phyloP scores from a whole-genome alignment of 1,284 basidiomycete genomes.

The Tilletiaria anomala region DNA sequence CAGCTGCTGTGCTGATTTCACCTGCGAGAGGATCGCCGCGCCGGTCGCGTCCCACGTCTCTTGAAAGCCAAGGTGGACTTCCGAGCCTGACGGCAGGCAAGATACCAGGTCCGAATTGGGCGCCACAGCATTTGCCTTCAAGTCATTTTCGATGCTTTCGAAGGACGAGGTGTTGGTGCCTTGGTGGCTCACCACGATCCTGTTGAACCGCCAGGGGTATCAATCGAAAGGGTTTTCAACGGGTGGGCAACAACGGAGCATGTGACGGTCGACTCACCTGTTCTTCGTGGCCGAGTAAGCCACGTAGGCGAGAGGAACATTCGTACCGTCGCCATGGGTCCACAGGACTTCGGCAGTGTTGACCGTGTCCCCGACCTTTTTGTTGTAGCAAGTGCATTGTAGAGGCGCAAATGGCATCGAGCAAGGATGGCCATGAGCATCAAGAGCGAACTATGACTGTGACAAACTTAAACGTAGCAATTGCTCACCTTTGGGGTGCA shows the following conservation, averaged over 20 bases:
- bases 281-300: slow-evolving; percentile 17
- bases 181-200: slow-evolving; percentile 19
- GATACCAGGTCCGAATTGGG: slow-evolving; percentile 11
- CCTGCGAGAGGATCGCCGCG: slow-evolving; percentile 11
- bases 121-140: slow-evolving; percentile 8
- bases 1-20: slow-evolving; percentile 12
- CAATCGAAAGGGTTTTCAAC: too few relatives aligned
- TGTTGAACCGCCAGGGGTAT: too few relatives aligned
- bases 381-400: too few relatives aligned
- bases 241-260: too few relatives aligned
- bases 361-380: slow-evolving; percentile 9
- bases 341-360: slow-evolving; percentile 20
- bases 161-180: slow-evolving; percentile 20
- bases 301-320: slow-evolving; percentile 13
- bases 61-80: slow-evolving; percentile 26
- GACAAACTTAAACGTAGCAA: too few relatives aligned
- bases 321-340: slow-evolving; percentile 15
- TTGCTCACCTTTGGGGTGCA: too few relatives aligned
- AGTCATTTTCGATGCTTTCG: slow-evolving; percentile 15
- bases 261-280: too few relatives aligned
- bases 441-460: too few relatives aligned
- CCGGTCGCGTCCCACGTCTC: slow-evolving; percentile 19
- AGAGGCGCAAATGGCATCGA: too few relatives aligned
- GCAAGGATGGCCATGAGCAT: too few relatives aligned
- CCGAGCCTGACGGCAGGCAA: slow-evolving; percentile 10